Evolutionary conservation across 257 asterid species (phyloP).

Genomic region (Solanum appendiculatum): DNA sequence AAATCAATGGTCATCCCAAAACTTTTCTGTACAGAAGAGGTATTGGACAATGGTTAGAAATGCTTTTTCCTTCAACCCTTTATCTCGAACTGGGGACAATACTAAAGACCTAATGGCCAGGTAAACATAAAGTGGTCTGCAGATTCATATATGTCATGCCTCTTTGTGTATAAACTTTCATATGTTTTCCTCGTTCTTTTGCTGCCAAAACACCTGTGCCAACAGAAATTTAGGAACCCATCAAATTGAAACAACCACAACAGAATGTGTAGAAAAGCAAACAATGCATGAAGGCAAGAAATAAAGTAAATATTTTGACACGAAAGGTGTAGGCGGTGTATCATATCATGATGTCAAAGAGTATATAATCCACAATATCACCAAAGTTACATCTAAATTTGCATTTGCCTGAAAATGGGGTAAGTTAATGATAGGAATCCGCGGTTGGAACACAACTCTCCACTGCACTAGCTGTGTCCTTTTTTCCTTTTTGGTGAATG

Average conservation of each 20-base stretch:
- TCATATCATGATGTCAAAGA: neutral
- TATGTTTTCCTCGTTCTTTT: constrained; percentile 23
- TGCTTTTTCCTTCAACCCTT: neutral
- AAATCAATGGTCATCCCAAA: neutral
- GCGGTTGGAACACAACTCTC: neutral
- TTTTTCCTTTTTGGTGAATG: neutral
- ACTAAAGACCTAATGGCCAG: neutral
- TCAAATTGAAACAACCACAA: constrained; percentile 36
- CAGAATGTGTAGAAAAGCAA: constrained; percentile 1
- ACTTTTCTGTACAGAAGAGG: neutral
- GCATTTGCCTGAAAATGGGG: neutral
- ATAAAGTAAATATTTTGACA: neutral
- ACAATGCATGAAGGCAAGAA: neutral
- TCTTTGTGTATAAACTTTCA: constrained; percentile 24
- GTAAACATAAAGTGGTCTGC: constrained; percentile 7
- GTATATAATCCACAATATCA: neutral
- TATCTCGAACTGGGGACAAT: neutral
- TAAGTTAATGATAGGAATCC: neutral
- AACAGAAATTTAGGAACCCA: constrained; percentile 17
- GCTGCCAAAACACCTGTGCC: constrained; percentile 28
- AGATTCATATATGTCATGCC: constrained; percentile 24
- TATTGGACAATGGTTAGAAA: neutral
- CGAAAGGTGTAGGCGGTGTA: neutral
- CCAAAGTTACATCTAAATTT: neutral
- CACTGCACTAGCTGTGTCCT: neutral